A percentile compares a stretch with the other conserved stretches of the same genome.
phyloP scores from a whole-genome alignment of 768 basidiomycete genomes.

The Mycena vulgaris region DNA sequence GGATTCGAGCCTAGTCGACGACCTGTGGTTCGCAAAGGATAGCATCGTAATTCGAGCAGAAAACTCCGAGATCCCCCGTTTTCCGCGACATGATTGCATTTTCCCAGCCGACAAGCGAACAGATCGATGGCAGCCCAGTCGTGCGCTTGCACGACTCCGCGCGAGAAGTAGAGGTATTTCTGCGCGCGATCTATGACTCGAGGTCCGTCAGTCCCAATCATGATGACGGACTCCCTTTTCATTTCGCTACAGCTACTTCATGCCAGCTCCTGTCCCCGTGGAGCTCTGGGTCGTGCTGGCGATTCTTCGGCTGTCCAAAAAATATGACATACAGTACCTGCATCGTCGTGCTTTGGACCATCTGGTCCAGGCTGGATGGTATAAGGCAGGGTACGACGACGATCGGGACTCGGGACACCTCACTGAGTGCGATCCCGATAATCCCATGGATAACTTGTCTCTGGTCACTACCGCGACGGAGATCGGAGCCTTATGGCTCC shows the following conservation, averaged over 20 bases:
- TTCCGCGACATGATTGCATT: slow-evolving; percentile 19
- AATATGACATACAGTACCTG: neutral
- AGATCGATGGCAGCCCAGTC: slow-evolving; percentile 5
- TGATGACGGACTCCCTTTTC: neutral
- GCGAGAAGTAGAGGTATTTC: neutral
- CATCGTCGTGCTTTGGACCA: slow-evolving; percentile 1
- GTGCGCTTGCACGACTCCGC: slow-evolving; percentile 6
- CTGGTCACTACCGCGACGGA: neutral
- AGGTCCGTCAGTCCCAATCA: neutral
- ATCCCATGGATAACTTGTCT: neutral
- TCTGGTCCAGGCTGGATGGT: neutral
- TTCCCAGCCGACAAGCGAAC: slow-evolving; percentile 1
- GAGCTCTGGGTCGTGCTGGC: neutral
- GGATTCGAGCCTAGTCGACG: too few species aligned
- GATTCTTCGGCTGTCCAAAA: neutral
- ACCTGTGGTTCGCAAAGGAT: neutral
- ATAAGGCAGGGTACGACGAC: neutral
- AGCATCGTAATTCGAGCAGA: slow-evolving; percentile 7
- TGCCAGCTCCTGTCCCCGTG: neutral
- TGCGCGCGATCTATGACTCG: slow-evolving; percentile 10
- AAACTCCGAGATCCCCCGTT: slow-evolving; percentile 1
- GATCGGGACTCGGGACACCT: neutral
- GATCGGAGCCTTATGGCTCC: slow-evolving; percentile 2
- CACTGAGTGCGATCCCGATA: neutral
- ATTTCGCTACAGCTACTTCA: slow-evolving; percentile 11